These are phyloP conservation scores for Aureobasidium sp. DNA, from an alignment of 2,329 filamentous ascomycete genomes.

Conservation along the genomic window DNA sequence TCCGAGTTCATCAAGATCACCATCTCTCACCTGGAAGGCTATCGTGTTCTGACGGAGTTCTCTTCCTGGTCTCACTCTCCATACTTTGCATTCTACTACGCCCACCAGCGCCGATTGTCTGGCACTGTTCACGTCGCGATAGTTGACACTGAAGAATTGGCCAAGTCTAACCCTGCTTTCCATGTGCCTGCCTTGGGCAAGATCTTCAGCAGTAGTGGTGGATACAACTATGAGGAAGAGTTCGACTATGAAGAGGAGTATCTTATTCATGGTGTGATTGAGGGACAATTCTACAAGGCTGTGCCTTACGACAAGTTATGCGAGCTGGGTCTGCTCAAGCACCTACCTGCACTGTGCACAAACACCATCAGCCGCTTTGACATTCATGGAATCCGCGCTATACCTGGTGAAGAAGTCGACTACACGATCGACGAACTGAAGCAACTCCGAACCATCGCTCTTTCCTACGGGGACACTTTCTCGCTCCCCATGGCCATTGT, in stretches of 20 bases:
- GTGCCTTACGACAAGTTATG: not conserved
- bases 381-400: no score
- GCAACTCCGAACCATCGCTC: not conserved
- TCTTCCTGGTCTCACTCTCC: conserved; percentile 7
- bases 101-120: not conserved
- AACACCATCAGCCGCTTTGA: not conserved
- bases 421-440: not conserved
- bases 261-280: not conserved
- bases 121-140: not conserved
- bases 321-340: not conserved
- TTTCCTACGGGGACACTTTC: not conserved
- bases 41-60: not conserved
- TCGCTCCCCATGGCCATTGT: not conserved
- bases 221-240: no score
- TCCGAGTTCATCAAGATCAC: not conserved
- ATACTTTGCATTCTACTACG: not conserved
- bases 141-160: conserved; percentile 2
- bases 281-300: not conserved
- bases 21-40: not conserved
- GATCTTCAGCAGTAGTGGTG: not conserved
- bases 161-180: not conserved
- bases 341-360: not conserved
- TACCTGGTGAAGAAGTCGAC: not conserved
- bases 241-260: not conserved
- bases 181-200: not conserved